Evolutionary conservation across 75 land plant species (phyloP), one percentile per base, ranked within the genome.

Genomic region (Ceratopteris richardii): DNA sequence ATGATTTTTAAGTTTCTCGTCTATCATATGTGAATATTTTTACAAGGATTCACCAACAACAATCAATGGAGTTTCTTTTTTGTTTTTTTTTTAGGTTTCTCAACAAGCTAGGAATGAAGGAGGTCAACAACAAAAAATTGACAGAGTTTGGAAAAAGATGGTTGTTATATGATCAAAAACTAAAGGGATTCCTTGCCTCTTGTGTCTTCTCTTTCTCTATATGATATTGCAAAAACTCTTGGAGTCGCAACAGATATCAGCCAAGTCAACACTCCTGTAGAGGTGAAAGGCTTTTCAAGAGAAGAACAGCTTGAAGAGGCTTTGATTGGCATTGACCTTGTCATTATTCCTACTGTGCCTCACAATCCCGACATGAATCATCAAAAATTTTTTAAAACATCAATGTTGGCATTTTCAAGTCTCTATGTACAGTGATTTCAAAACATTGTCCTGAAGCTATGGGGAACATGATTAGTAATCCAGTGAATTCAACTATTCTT

Each of bases 401-500:
- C 61, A 93, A 93, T 64, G 98, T 96, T 26, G 98, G 98, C 19
- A 93, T 93, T 51, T 96, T 93, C 13, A 85, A 80, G 66, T 33
- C 59, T 31, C 80, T 93, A 17, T 80, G 82, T 72, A 56, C 63
- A 27, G 95, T 87, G 29, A 93, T 93, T 44, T 82, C 98, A 52
- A 86, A 88, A 70, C 77, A 93, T 46, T 88, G 89, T 76, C 98
- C 98, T 16, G 54, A 73, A 62, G 98, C 98, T 0, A 53, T 93
- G 39, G 82, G 89, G 9, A 89, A 88, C 54, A 85, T 93, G 96
- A 93, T 93, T 1, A 93, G 98, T 62, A 93, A 93, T 63, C 98
- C 98, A 21, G 98, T 93, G 58, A 93, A 93, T 60, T 93, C 98
- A n/a, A 93, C 98, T 22, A 96, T 93, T 5, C 98, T 96, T 27